Evolutionary conservation across 2,329 filamentous ascomycete genomes (phyloP).

Genomic region (Hymenoscyphus scutula): DNA sequence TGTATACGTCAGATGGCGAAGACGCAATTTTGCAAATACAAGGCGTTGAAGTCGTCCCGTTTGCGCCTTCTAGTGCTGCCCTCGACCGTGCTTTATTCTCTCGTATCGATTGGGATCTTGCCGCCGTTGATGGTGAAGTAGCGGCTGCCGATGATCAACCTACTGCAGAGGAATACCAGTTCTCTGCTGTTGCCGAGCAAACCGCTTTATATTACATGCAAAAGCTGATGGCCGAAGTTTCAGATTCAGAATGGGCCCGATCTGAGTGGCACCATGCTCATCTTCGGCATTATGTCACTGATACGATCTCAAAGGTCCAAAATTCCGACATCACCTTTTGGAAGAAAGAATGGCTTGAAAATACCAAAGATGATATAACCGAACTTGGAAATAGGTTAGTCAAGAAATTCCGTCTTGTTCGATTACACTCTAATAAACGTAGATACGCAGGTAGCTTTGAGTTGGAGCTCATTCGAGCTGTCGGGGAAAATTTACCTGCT

Average conservation of each 20-base stretch:
- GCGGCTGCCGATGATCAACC: constrained; percentile 17
- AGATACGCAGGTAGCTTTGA: constrained; percentile 19
- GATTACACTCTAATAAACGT: constrained; percentile 7
- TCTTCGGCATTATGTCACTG: constrained; percentile 13
- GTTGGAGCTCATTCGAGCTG: constrained; percentile 19
- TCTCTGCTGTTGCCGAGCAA: constrained; percentile 19
- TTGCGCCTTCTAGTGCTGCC: constrained; percentile 22
- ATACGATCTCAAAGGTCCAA: constrained; percentile 8
- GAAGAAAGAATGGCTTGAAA: constrained; percentile 19
- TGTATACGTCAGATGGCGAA: constrained; percentile 10
- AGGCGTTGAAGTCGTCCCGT: constrained; percentile 22
- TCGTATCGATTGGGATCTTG: constrained; percentile 20
- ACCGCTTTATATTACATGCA: constrained; percentile 17
- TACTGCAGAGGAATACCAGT: constrained; percentile 15
- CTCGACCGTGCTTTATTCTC: constrained; percentile 28
- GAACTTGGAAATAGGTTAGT: constrained; percentile 10
- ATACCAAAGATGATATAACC: constrained; percentile 8
- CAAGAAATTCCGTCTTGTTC: background rate
- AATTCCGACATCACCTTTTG: constrained; percentile 18
- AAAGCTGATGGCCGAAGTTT: constrained; percentile 13
- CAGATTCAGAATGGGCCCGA: constrained; percentile 14
- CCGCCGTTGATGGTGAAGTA: constrained; percentile 20
- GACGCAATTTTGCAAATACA: constrained; percentile 28
- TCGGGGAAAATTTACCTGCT: constrained; percentile 24
- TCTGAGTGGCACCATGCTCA: constrained; percentile 14